Conservation (phyloP, 2,329 filamentous ascomycete species). For the Pyrenophora seminiperda region DNA sequence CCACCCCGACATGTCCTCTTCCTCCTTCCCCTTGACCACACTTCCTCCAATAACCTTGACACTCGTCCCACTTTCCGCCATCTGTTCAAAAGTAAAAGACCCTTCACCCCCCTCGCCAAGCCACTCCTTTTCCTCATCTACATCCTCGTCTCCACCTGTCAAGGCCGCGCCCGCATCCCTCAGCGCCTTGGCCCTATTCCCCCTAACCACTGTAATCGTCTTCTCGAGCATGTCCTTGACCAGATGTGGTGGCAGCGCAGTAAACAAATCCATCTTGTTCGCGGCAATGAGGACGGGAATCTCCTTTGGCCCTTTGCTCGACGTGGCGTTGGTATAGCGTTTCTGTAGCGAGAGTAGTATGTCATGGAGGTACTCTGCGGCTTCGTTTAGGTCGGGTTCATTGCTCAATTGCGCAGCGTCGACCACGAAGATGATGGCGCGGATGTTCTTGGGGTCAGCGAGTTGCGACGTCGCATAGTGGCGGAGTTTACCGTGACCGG, state of each 20-base stretch:
- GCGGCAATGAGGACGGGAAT: slow-evolving; percentile 83
- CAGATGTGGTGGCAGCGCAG: slow-evolving; percentile 77
- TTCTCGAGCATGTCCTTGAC: slow-evolving; percentile 77
- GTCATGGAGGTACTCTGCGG: slow-evolving; percentile 87
- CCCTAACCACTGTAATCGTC: slow-evolving; percentile 79
- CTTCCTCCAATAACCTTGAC: slow-evolving; percentile 80
- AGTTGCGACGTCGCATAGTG: slow-evolving; percentile 65
- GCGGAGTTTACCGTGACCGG: slow-evolving; percentile 93
- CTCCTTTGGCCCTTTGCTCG: slow-evolving; percentile 62
- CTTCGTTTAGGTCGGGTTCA: slow-evolving; percentile 64
- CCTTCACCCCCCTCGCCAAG: slow-evolving; percentile 80
- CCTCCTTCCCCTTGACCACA: slow-evolving; percentile 61
- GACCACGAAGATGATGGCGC: slow-evolving; percentile 83
- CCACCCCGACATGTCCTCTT: slow-evolving; percentile 79
- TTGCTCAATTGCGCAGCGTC: slow-evolving; percentile 68
- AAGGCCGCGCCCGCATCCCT: slow-evolving; percentile 78
- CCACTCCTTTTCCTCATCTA: slow-evolving; percentile 76
- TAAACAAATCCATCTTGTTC: slow-evolving; percentile 96
- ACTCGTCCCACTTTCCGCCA: slow-evolving; percentile 81
- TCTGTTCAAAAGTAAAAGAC: slow-evolving; percentile 77
- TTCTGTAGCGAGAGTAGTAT: slow-evolving; percentile 83
- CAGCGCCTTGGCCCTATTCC: slow-evolving; percentile 75
- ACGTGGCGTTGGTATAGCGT: slow-evolving; percentile 63
- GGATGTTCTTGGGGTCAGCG: slow-evolving; percentile 56
- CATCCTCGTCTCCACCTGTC: slow-evolving; percentile 56